Evolutionary conservation across 2,329 filamentous ascomycete species (phyloP).

Genomic region (Aspergillus clavatus): DNA sequence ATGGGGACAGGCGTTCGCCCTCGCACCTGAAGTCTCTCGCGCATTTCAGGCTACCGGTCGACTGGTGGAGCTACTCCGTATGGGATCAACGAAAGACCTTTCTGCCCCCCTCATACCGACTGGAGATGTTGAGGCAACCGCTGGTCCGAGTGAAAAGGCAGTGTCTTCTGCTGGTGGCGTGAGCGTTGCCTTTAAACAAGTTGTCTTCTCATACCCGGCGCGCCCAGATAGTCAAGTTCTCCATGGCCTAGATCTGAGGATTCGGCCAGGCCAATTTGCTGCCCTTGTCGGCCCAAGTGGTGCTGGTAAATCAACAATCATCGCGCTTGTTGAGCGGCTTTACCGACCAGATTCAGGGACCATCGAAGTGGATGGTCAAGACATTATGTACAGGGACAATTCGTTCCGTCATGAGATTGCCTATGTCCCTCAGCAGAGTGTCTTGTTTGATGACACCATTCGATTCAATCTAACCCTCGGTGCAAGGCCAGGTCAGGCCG

Average conservation of each 20-base stretch:
- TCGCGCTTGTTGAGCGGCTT: constrained; percentile 52
- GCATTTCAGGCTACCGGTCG: no score
- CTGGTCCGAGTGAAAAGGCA: no score
- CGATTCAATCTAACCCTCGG: constrained; percentile 51
- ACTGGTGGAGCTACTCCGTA: no score
- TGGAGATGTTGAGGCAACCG: no score
- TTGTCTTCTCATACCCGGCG: no score
- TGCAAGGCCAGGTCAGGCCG: constrained; percentile 56
- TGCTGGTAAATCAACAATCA: constrained; percentile 33
- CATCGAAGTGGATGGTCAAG: constrained; percentile 63
- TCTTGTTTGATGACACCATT: constrained; percentile 76
- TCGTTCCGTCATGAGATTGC: constrained; percentile 59
- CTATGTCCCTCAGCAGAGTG: constrained; percentile 80
- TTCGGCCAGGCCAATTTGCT: constrained; percentile 48
- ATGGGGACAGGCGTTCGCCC: no score
- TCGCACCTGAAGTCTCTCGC: no score
- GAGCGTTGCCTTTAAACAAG: no score
- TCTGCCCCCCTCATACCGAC: no score
- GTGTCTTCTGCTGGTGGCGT: no score
- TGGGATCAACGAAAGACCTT: no score
- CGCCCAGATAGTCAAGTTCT: constrained; percentile 42
- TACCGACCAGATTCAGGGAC: constrained; percentile 52
- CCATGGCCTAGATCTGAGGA: constrained; percentile 39
- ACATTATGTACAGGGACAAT: constrained; percentile 69
- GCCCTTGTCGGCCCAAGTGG: constrained; percentile 57